Conservation (phyloP, 805 yeast genomes). For the Pichia thaimueangensis region DNA sequence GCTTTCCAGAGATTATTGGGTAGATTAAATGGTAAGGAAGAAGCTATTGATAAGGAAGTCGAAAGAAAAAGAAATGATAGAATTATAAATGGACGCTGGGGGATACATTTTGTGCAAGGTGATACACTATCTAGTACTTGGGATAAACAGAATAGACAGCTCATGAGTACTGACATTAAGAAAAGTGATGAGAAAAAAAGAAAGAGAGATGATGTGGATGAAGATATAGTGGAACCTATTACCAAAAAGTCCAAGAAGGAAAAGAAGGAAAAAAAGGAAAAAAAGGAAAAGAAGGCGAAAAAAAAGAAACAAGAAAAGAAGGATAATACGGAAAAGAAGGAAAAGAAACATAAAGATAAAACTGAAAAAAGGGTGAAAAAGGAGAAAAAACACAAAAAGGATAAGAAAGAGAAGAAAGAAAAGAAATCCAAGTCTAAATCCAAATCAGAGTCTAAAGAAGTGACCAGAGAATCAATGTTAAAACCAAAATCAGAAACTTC, state of each 20-base stretch:
- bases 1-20: constrained; percentile 89
- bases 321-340: constrained; percentile 10
- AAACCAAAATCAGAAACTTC: constrained; percentile 28
- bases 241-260: constrained; percentile 18
- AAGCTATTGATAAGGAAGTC: constrained; percentile 53
- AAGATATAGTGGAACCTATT: constrained; percentile 6
- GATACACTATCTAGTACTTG: constrained; percentile 79
- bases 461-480: constrained; percentile 38
- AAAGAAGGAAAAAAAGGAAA: constrained; percentile 22
- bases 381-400: constrained; percentile 13
- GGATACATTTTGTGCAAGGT: constrained; percentile 80
- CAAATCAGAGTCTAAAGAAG: constrained; percentile 26
- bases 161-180: constrained; percentile 21
- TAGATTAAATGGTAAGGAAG: constrained; percentile 80
- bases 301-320: constrained; percentile 26
- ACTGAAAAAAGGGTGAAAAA: constrained; percentile 25
- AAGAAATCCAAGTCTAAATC: constrained; percentile 26
- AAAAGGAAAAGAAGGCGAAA: constrained; percentile 23
- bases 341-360: constrained; percentile 23
- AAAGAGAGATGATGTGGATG: constrained; percentile 13
- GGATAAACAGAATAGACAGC: constrained; percentile 49
- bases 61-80: constrained; percentile 63
- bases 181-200: constrained; percentile 18
- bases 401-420: constrained; percentile 15
- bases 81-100: constrained; percentile 81